Percentiles rank a stretch among this genome's conserved stretches.
Evolutionary conservation across 164 flowering plant species (phyloP).

Genomic region (Stephania cephalantha): DNA sequence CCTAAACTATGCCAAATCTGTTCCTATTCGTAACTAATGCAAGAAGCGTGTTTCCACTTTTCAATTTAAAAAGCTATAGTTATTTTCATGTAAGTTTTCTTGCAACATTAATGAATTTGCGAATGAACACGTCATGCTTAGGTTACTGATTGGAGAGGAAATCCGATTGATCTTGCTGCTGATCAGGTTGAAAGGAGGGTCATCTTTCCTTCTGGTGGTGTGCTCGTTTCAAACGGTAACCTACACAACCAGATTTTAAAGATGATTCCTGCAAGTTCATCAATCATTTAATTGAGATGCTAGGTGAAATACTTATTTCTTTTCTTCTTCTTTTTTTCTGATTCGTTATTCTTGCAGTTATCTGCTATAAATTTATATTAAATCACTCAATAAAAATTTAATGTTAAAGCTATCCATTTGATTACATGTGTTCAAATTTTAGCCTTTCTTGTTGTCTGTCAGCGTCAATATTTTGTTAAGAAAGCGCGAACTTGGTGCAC

Average conservation of each 20-base stretch:
- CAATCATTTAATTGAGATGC: conserved; percentile 17
- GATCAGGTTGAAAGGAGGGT: conserved; percentile 60
- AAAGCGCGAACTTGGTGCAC: background rate
- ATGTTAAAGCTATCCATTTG: background rate
- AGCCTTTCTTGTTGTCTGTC: background rate
- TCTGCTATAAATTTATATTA: conserved; percentile 4
- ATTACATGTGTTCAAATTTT: background rate
- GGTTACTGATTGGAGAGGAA: conserved; percentile 88
- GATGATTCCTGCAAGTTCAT: conserved; percentile 35
- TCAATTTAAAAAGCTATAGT: background rate
- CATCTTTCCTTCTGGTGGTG: conserved; percentile 68
- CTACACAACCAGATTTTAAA: conserved; percentile 50
- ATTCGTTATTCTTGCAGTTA: conserved; percentile 6
- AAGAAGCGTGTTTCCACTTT: background rate
- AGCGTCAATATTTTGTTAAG: too few relatives aligned
- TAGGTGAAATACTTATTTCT: background rate
- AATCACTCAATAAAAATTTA: background rate
- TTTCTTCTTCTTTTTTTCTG: background rate
- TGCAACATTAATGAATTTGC: background rate
- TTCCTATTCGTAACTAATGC: background rate
- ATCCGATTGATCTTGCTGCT: conserved; percentile 57
- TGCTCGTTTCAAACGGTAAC: conserved; percentile 64
- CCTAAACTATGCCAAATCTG: background rate
- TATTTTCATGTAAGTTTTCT: background rate
- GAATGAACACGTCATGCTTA: conserved; percentile 17